Evolutionary conservation across 2,329 filamentous ascomycete species (phyloP).

Genomic region (Rosellinia necatrix): DNA sequence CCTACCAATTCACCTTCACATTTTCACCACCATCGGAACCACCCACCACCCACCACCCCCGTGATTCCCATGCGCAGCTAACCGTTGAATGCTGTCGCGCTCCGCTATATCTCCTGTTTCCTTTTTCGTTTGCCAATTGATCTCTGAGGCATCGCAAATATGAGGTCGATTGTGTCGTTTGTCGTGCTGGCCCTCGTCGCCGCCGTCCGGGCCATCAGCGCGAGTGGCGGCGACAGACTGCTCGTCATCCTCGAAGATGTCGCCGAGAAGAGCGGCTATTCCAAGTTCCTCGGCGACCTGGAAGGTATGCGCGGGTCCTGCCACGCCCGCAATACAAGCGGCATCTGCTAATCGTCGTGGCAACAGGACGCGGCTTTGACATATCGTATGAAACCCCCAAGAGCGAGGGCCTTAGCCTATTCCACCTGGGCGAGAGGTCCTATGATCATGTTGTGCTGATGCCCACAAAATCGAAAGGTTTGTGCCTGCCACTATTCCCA

Average conservation of each 20-base stretch:
- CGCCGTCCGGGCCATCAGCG: slow-evolving; percentile 76
- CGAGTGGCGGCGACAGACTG: slow-evolving; percentile 78
- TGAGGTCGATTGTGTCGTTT: slow-evolving; percentile 77
- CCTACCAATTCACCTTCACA: slow-evolving; percentile 4
- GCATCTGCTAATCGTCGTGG: slow-evolving; percentile 13
- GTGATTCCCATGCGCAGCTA: slow-evolving; percentile 34
- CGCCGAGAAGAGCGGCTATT: slow-evolving; percentile 80
- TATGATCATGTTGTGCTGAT: slow-evolving; percentile 93
- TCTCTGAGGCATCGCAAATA: slow-evolving; percentile 48
- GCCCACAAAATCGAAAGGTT: slow-evolving; percentile 88
- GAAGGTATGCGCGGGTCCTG: slow-evolving; percentile 57
- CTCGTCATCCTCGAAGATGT: slow-evolving; percentile 86
- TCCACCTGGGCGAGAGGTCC: slow-evolving; percentile 81
- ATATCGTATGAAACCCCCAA: slow-evolving; percentile 84
- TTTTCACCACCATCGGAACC: not conserved
- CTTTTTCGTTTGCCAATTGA: slow-evolving; percentile 22
- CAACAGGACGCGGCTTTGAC: slow-evolving; percentile 77
- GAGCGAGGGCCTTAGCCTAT: slow-evolving; percentile 75
- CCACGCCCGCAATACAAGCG: not conserved
- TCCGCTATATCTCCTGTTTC: slow-evolving; percentile 22
- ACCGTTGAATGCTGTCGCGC: slow-evolving; percentile 25
- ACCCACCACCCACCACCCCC: not conserved
- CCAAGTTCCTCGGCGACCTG: slow-evolving; percentile 77
- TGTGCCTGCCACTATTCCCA: slow-evolving; percentile 22
- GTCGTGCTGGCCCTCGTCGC: slow-evolving; percentile 69